Evolutionary conservation across 2,329 filamentous ascomycete species (phyloP).

Genomic region (Trichoderma sp.): DNA sequence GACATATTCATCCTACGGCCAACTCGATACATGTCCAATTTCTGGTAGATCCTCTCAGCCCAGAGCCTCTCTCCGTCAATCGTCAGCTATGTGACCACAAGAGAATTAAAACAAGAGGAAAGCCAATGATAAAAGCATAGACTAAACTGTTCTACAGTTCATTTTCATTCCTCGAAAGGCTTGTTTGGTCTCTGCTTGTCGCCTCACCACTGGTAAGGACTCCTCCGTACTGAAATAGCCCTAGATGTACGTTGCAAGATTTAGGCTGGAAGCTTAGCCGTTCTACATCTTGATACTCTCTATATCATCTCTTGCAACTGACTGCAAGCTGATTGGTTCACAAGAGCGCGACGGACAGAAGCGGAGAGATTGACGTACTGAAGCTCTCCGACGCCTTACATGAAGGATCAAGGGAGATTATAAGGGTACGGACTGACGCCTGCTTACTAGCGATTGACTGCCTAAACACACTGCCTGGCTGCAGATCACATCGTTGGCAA

Average conservation of each 20-base stretch:
- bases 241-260: background rate
- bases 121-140: background rate
- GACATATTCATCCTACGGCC: background rate
- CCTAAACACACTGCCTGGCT: background rate
- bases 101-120: background rate
- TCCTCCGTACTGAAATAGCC: background rate
- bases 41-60: background rate
- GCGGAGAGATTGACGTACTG: background rate
- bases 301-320: background rate
- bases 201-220: background rate
- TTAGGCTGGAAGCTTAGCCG: background rate
- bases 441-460: background rate
- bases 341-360: background rate
- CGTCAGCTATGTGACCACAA: background rate
- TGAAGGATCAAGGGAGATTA: slow-evolving; percentile 5
- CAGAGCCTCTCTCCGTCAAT: background rate
- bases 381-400: slow-evolving; percentile 12
- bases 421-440: background rate
- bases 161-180: background rate
- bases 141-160: background rate
- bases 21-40: background rate
- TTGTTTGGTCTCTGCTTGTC: background rate
- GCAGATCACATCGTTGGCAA: background rate
- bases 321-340: background rate
- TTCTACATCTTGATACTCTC: background rate